Evolutionary conservation across 257 asterid species (phyloP).

Genomic region (Fraxinus excelsior): DNA sequence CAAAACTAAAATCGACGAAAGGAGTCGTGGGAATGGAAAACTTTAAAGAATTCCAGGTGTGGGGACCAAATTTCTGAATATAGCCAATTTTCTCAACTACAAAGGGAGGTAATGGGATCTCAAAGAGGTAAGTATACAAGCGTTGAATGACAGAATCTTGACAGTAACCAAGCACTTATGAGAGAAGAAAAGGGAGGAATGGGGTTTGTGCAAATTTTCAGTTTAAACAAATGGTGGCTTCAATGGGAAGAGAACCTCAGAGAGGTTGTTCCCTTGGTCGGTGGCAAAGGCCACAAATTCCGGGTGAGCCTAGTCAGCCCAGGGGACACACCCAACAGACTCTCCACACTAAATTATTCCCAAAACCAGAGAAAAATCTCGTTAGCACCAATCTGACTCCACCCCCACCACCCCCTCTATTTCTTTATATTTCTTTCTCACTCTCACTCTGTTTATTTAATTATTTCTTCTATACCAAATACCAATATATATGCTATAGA

Average conservation of each 20-base stretch:
- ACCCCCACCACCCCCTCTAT: constrained; percentile 36
- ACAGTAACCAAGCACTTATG: constrained; percentile 45
- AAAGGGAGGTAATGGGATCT: constrained; percentile 53
- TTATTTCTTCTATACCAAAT: constrained; percentile 12
- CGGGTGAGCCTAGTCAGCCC: constrained; percentile 76
- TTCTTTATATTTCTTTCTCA: constrained; percentile 31
- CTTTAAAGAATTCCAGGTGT: constrained; percentile 33
- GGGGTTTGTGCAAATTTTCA: constrained; percentile 31
- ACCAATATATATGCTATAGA: constrained; percentile 28
- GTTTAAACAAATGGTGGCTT: constrained; percentile 55
- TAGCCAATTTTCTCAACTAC: constrained; percentile 44
- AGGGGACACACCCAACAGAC: constrained; percentile 74
- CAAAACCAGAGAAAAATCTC: constrained; percentile 44
- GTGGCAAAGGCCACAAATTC: constrained; percentile 88
- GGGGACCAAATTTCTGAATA: constrained; percentile 72
- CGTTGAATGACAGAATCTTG: constrained; percentile 74
- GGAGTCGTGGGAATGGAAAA: constrained; percentile 45
- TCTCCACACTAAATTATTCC: constrained; percentile 69
- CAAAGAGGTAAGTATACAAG: constrained; percentile 40
- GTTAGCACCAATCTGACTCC: constrained; percentile 52
- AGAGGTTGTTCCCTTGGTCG: constrained; percentile 80
- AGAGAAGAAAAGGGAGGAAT: constrained; percentile 24
- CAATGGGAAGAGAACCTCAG: constrained; percentile 58
- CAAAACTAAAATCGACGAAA: constrained; percentile 49
- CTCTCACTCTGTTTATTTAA: constrained; percentile 19